Conservation (phyloP, 441 rosid genomes). For the Syzygium malaccense region DNA sequence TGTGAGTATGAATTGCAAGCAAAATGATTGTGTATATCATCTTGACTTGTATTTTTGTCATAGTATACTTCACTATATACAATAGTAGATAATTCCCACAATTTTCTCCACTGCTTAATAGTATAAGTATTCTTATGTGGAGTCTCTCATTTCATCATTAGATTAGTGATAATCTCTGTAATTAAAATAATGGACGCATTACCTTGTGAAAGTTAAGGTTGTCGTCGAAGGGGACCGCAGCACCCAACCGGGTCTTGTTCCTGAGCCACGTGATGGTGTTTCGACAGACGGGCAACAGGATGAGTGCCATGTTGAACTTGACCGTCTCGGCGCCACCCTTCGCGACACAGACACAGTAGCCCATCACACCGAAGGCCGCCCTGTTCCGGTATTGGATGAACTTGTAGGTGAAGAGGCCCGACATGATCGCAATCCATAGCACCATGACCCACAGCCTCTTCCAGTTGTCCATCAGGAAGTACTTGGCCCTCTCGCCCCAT, state of each 20-base stretch:
- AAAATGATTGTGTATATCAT: background rate
- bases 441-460: conserved; percentile 78
- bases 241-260: conserved; percentile 70
- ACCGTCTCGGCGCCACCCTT: conserved; percentile 89
- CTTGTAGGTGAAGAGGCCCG: conserved; percentile 59
- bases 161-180: background rate
- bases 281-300: conserved; percentile 74
- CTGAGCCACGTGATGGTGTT: conserved; percentile 91
- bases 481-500: conserved; percentile 38
- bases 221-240: conserved; percentile 75
- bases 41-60: background rate
- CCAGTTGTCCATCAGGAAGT: conserved; percentile 80
- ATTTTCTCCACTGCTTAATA: background rate
- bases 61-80: background rate
- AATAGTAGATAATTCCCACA: background rate
- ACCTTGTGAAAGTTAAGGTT: conserved; percentile 89
- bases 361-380: conserved; percentile 55
- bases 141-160: background rate
- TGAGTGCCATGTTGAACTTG: conserved; percentile 92
- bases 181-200: background rate
- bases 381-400: conserved; percentile 54
- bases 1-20: background rate
- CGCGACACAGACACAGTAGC: conserved; percentile 74
- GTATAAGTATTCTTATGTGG: background rate
- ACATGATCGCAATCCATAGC: conserved; percentile 58